Percentiles rank a stretch among this genome's conserved stretches.
Conservation (phyloP, 352 stramenopile species). For the Pythium phragmiticola region DNA sequence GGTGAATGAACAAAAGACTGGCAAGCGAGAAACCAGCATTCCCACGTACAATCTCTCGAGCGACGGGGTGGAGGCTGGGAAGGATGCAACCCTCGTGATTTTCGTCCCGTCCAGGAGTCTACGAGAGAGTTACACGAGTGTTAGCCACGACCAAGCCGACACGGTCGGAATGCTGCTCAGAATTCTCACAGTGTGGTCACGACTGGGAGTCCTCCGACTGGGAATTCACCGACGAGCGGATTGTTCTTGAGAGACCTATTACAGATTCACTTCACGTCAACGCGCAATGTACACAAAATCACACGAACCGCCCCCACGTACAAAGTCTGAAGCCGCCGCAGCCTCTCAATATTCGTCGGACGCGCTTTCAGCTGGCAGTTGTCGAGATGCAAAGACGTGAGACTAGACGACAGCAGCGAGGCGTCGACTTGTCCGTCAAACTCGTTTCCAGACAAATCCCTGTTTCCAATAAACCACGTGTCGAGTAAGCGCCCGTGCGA, state of each 20-base stretch:
- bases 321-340: not conserved
- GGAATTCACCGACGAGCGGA: not conserved
- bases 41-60: not conserved
- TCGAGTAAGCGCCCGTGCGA: no score
- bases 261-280: not conserved
- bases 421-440: not conserved
- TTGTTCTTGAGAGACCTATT: slow-evolving; percentile 6
- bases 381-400: slow-evolving; percentile 3
- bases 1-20: not conserved
- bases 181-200: not conserved
- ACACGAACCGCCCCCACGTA: not conserved
- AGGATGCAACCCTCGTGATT: not conserved
- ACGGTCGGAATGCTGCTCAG: no score
- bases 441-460: slow-evolving; percentile 5
- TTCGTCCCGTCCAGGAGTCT: slow-evolving; percentile 6
- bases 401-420: not conserved
- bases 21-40: not conserved
- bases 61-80: not conserved
- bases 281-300: not conserved
- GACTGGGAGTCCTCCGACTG: not conserved
- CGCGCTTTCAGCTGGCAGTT: not conserved
- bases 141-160: not conserved
- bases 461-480: not conserved
- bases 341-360: not conserved
- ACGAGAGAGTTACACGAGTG: not conserved